Percentiles rank a stretch among this genome's conserved stretches.
These are phyloP conservation scores for Fusarium udum DNA, from an alignment of 2,329 filamentous ascomycete genomes.

Conservation along the genomic window DNA sequence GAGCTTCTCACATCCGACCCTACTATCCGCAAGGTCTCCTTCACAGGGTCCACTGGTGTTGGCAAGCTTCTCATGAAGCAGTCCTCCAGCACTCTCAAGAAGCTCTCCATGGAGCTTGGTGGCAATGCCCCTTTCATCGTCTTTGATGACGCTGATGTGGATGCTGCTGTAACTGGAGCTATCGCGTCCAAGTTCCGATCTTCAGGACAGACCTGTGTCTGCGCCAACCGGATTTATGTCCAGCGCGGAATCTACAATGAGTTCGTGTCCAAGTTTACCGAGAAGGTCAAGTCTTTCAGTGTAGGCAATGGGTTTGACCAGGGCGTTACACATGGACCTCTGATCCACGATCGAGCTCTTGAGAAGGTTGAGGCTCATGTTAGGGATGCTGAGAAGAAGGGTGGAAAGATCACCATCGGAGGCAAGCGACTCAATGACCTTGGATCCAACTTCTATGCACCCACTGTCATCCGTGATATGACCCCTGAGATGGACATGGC, in stretches of 20 bases:
- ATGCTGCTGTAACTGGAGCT: conserved; percentile 83
- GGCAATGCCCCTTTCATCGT: conserved; percentile 97
- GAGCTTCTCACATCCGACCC: conserved; percentile 76
- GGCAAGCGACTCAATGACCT: conserved; percentile 78
- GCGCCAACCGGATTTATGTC: conserved; percentile 84
- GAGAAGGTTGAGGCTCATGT: conserved; percentile 84
- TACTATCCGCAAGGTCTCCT: conserved; percentile 87
- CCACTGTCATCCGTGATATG: conserved; percentile 89
- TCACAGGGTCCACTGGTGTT: conserved; percentile 81
- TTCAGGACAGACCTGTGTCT: conserved; percentile 95
- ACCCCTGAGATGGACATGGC: conserved; percentile 85
- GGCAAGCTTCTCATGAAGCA: conserved; percentile 89
- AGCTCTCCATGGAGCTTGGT: conserved; percentile 86
- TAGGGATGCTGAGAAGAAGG: conserved; percentile 79
- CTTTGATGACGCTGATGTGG: conserved; percentile 93
- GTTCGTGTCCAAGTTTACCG: conserved; percentile 74
- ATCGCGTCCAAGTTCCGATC: conserved; percentile 91
- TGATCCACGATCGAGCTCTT: conserved; percentile 86
- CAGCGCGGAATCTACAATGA: conserved; percentile 81
- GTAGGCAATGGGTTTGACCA: conserved; percentile 79
- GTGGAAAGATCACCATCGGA: conserved; percentile 77
- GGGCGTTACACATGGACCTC: conserved; percentile 79
- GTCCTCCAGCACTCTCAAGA: conserved; percentile 83
- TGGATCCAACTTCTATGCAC: conserved; percentile 87
- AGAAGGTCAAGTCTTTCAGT: conserved; percentile 77